Base-by-base conservation (phyloP, 1,284 basidiomycete genomes). In the Cutaneotrichosporon cyanovorans region DNA sequence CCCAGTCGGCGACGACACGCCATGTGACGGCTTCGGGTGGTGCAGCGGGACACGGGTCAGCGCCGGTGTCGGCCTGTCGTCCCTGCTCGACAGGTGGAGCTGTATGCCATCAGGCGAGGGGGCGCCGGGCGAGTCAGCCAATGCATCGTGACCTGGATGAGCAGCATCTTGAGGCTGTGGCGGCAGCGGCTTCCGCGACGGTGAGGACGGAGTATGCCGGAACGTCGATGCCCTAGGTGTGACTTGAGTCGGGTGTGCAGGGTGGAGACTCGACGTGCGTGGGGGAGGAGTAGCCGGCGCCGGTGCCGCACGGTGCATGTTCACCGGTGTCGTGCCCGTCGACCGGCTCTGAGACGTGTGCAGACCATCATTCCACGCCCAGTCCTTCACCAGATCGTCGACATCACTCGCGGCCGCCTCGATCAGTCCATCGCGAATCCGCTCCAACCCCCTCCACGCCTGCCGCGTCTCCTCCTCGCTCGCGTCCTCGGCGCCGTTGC, bases 351-450 rank as follows among this genome's bases (percentile, higher is more conserved):
- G 53, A 3, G 63, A 56, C 6, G 59, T 55, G 45, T 63, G 60
- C 12, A 69, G 51, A 5, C 61, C 61, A 16, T 69, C 66, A 36
- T 66, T 60, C 68, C 68, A 70, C 15, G 60, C 65, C 68, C 68
- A 70, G 44, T 64, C 60, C 42, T 49, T 54, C 5, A 67, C 68
- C 16, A 70, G 52, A 15, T 63, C 60, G 12, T 67, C 68, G 16
- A 62, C 58, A 12, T 68, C 63, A 12, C 50, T 54, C 9, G 63
- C 62, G 0, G 63, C 63, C 7, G 63, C 65, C 16, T 65, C 66
- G 6, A 70, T 45, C 37, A 70, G 39, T 4, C 57, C 57, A 25
- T 68, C 63, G 19, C 55, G 55, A 4, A 70, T 50, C 20, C 57
- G 50, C 15, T 58, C 55, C 22, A 70, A 34, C 2, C 68, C 68